Conservation (phyloP, 129 eudicot genomes). For the Centella asiatica region DNA sequence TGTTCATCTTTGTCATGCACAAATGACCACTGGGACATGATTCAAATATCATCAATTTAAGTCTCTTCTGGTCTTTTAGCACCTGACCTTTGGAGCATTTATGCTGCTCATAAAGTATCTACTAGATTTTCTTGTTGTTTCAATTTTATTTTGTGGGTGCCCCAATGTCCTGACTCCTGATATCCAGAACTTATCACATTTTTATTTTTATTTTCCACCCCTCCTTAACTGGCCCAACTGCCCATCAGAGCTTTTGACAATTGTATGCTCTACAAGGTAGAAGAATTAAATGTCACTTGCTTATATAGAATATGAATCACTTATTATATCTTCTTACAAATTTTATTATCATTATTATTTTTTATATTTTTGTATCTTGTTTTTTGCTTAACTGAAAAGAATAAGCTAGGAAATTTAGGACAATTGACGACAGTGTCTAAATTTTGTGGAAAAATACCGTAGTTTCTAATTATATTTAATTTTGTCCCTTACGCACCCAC, state of each 20-base stretch:
- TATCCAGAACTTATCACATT: not conserved
- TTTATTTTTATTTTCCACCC: not conserved
- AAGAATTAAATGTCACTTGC: not conserved
- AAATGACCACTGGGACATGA: not conserved
- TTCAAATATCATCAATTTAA: slow-evolving; percentile 17
- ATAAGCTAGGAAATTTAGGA: too few species aligned
- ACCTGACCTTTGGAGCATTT: slow-evolving; percentile 22
- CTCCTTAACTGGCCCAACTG: not conserved
- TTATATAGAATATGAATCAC: not conserved
- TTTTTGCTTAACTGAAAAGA: not conserved
- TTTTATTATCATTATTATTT: not conserved
- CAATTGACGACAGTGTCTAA: not conserved
- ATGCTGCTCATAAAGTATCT: slow-evolving; percentile 9
- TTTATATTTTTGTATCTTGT: not conserved
- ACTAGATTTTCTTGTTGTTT: too few species aligned
- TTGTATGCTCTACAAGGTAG: not conserved
- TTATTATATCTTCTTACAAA: too few species aligned
- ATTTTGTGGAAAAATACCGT: not conserved
- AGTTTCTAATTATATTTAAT: not conserved
- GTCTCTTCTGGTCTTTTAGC: slow-evolving; percentile 25
- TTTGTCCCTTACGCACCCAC: not conserved
- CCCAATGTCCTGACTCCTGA: too few species aligned
- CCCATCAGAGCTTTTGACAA: not conserved
- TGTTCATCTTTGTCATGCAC: not conserved
- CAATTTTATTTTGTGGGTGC: slow-evolving; percentile 2